Evolutionary conservation across 2,329 filamentous ascomycete genomes (phyloP).

Genomic region (Neonectria punicea): DNA sequence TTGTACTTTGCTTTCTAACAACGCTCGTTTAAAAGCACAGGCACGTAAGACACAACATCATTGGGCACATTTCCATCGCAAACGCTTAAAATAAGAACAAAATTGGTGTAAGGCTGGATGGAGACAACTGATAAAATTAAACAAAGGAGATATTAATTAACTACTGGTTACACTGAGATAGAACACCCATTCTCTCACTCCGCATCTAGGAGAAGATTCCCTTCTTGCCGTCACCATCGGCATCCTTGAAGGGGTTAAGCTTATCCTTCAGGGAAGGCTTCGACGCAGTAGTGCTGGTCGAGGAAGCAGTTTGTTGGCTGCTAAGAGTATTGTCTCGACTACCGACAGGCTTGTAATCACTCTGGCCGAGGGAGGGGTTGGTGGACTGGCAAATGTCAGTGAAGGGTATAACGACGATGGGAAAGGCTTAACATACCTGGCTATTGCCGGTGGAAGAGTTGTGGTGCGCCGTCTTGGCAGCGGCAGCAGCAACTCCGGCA

Average conservation of each 20-base stretch:
- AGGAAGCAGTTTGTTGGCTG: not conserved
- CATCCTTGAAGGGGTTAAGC: conserved; percentile 38
- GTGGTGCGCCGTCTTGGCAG: not conserved
- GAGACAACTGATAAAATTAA: too few relatives aligned
- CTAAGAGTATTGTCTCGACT: not conserved
- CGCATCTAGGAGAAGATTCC: conserved; percentile 31
- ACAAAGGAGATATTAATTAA: not conserved
- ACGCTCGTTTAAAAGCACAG: too few relatives aligned
- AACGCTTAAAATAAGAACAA: too few relatives aligned
- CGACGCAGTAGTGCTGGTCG: not conserved
- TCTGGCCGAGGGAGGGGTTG: not conserved
- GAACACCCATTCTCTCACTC: not conserved
- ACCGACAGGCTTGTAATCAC: not conserved
- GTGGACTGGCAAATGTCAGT: too few relatives aligned
- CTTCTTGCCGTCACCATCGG: conserved; percentile 39
- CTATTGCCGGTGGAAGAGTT: not conserved
- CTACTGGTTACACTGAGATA: not conserved
- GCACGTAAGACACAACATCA: too few relatives aligned
- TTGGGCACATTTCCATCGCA: too few relatives aligned
- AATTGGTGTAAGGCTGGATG: too few relatives aligned
- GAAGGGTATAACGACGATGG: not conserved
- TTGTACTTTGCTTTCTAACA: too few relatives aligned
- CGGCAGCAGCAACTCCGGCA: not conserved
- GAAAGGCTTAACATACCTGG: not conserved
- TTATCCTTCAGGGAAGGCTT: conserved; percentile 35